phyloP scores from a whole-genome alignment of 2,329 filamentous ascomycete genomes.

The Fusarium avenaceum region DNA sequence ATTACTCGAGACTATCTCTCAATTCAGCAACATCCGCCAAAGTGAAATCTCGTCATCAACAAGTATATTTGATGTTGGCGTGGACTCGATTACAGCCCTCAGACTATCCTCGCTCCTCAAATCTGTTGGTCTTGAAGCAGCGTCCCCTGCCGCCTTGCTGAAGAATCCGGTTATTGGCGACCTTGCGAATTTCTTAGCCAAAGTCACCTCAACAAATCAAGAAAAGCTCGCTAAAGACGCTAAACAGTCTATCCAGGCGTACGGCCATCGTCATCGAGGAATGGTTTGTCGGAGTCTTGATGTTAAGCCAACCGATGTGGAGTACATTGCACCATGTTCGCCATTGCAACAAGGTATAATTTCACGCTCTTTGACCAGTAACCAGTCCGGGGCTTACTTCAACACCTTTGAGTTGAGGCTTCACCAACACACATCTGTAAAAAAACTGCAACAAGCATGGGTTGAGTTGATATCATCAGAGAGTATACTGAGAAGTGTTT shows the following conservation, averaged over 20 bases:
- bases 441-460: constrained; percentile 71
- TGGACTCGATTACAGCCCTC: constrained; percentile 89
- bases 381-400: constrained; percentile 75
- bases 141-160: constrained; percentile 76
- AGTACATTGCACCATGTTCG: constrained; percentile 85
- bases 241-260: constrained; percentile 73
- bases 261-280: constrained; percentile 71
- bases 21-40: constrained; percentile 63
- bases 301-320: constrained; percentile 67
- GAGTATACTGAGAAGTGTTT: constrained; percentile 79
- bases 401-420: constrained; percentile 78
- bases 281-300: constrained; percentile 66
- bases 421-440: constrained; percentile 57
- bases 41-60: constrained; percentile 65
- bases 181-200: constrained; percentile 58
- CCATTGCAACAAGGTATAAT: constrained; percentile 90
- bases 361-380: constrained; percentile 72
- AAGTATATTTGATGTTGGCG: constrained; percentile 86
- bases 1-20: constrained; percentile 67
- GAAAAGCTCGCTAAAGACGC: constrained; percentile 59
- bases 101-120: constrained; percentile 76
- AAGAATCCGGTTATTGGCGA: constrained; percentile 67
- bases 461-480: constrained; percentile 62
- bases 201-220: constrained; percentile 18
- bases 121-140: constrained; percentile 69